Evolutionary conservation across 129 eudicot genomes (phyloP).

Genomic region (Saposhnikovia divaricata): DNA sequence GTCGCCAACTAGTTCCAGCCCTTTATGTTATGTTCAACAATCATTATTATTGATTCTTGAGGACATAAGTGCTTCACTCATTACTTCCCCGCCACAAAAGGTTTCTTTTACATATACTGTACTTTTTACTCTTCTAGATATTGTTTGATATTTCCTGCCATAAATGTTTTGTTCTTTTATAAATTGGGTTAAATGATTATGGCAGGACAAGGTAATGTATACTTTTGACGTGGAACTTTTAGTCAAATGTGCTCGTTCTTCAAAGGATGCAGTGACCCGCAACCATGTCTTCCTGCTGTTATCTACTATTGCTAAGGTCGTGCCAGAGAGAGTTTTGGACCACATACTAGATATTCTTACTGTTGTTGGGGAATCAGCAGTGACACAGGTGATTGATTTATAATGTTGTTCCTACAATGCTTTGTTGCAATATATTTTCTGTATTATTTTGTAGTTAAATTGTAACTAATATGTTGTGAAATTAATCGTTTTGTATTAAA

Average conservation of each 20-base stretch:
- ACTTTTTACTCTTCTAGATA: not conserved
- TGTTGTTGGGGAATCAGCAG: slow-evolving; percentile 55
- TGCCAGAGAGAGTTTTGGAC: slow-evolving; percentile 58
- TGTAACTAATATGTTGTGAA: not conserved
- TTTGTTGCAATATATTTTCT: not conserved
- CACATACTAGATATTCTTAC: slow-evolving; percentile 63
- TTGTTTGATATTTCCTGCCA: not conserved
- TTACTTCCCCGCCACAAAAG: slow-evolving; percentile 18
- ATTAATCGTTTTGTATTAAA: not conserved
- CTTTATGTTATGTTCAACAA: slow-evolving; percentile 51
- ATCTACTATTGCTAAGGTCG: slow-evolving; percentile 57
- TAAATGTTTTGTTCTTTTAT: slow-evolving; percentile 1
- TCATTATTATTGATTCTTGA: slow-evolving; percentile 60
- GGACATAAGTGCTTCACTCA: slow-evolving; percentile 50
- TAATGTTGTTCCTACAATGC: not conserved
- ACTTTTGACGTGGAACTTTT: slow-evolving; percentile 51
- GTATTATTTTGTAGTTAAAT: not conserved
- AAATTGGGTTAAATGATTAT: slow-evolving; percentile 7
- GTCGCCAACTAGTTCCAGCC: slow-evolving; percentile 19
- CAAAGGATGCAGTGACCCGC: slow-evolving; percentile 49
- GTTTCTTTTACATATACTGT: slow-evolving; percentile 12
- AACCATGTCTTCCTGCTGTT: slow-evolving; percentile 71
- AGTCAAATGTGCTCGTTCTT: slow-evolving; percentile 66
- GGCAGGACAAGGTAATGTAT: slow-evolving; percentile 38
- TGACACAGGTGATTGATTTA: slow-evolving; percentile 48